Conservation (phyloP, 441 rosid genomes). For the Kokia cookei region DNA sequence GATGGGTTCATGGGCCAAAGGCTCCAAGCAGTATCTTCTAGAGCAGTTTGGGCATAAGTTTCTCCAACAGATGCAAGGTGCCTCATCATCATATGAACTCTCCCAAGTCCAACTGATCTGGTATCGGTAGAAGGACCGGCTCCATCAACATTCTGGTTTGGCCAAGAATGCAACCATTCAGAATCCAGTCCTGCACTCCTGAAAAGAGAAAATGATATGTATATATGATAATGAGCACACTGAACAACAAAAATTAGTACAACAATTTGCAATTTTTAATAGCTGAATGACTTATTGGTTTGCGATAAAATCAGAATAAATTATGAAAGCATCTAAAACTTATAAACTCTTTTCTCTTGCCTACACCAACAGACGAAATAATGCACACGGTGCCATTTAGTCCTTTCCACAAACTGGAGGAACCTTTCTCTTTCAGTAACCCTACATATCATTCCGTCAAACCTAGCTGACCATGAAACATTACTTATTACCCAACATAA, state of each 20-base stretch:
- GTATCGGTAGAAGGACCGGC: slow-evolving; percentile 82
- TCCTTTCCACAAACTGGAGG: background rate
- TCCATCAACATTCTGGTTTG: slow-evolving; percentile 69
- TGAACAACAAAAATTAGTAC: background rate
- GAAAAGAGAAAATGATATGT: background rate
- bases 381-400: background rate
- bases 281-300: background rate
- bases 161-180: slow-evolving; percentile 77
- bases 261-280: background rate
- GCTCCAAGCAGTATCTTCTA: slow-evolving; percentile 89
- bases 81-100: slow-evolving; percentile 99
- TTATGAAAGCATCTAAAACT: background rate
- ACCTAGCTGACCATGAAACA: background rate
- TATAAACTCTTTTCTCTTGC: background rate
- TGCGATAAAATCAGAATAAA: background rate
- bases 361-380: background rate
- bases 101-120: slow-evolving; percentile 75
- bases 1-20: slow-evolving; percentile 79
- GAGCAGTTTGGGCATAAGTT: slow-evolving; percentile 84
- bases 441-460: background rate
- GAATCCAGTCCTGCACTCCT: slow-evolving; percentile 82
- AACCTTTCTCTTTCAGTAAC: background rate
- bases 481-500: background rate
- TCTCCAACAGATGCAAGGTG: slow-evolving; percentile 97
- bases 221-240: background rate